Evolutionary conservation across 2,329 filamentous ascomycete species (phyloP).

Genomic region (Hypoxylon sp.): DNA sequence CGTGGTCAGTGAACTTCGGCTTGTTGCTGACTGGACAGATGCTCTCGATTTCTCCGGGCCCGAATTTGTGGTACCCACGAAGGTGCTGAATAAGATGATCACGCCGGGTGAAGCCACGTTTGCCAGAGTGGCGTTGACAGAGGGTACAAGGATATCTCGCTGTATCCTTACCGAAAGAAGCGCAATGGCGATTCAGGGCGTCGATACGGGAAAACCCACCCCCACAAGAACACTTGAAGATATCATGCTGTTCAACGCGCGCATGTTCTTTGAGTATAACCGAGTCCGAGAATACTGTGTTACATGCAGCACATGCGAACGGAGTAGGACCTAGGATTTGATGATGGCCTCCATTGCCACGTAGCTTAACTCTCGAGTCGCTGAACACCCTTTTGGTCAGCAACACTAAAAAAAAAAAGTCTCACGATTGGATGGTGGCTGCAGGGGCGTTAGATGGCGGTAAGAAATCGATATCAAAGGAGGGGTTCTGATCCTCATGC

Average conservation of each 20-base stretch:
- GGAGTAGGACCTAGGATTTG: slow-evolving; percentile 4
- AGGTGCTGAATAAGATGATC: slow-evolving; percentile 56
- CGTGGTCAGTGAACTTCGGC: too few relatives aligned
- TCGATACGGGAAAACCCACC: slow-evolving; percentile 46
- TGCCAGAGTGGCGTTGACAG: slow-evolving; percentile 51
- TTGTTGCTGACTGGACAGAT: too few relatives aligned
- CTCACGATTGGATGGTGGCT: slow-evolving; percentile 43
- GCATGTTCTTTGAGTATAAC: slow-evolving; percentile 15
- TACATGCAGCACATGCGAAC: slow-evolving; percentile 38
- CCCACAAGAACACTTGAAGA: slow-evolving; percentile 44
- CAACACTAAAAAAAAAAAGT: slow-evolving; percentile 49
- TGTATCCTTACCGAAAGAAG: slow-evolving; percentile 30
- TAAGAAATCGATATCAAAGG: slow-evolving; percentile 13
- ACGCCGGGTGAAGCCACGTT: slow-evolving; percentile 51
- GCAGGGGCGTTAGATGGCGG: slow-evolving; percentile 37
- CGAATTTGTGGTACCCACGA: slow-evolving; percentile 52
- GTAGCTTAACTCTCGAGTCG: too few relatives aligned
- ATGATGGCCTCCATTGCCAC: slow-evolving; percentile 1
- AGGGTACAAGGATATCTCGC: slow-evolving; percentile 47
- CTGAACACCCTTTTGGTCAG: slow-evolving; percentile 51
- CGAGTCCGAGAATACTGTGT: not conserved
- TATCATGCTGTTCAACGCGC: slow-evolving; percentile 30
- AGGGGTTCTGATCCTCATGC: slow-evolving; percentile 16
- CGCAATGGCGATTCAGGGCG: slow-evolving; percentile 46
- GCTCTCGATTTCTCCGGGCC: slow-evolving; percentile 29